Conservation (phyloP, 2,329 filamentous ascomycete genomes). For the Fusarium chuoi region DNA sequence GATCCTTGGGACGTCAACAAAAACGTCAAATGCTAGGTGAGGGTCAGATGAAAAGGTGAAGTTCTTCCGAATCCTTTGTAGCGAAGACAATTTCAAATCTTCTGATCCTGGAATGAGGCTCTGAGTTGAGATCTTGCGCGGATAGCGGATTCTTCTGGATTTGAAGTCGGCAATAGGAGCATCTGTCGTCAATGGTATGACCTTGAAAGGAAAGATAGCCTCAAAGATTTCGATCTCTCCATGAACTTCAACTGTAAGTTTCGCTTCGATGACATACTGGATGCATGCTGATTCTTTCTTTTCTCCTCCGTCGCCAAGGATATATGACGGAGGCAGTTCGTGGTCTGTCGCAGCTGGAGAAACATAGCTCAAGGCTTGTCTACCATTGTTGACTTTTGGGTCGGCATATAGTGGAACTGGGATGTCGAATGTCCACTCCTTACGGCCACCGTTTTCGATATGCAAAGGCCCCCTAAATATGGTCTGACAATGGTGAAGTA, state of each 20-base stretch:
- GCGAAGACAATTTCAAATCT: not conserved
- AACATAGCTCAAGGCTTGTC: not conserved
- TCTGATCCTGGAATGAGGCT: not conserved
- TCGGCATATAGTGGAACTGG: not conserved
- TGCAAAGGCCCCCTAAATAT: not conserved
- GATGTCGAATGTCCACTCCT: not conserved
- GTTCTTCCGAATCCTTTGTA: not conserved
- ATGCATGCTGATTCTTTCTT: fast-evolving
- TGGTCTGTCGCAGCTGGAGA: not conserved
- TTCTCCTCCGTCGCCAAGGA: not conserved
- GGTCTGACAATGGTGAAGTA: not conserved
- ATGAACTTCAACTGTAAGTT: not conserved
- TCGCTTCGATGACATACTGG: not conserved
- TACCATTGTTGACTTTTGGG: not conserved
- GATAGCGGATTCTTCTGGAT: not conserved
- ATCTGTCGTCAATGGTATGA: not conserved
- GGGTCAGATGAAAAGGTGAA: not conserved
- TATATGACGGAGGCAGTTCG: not conserved
- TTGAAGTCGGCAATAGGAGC: not conserved
- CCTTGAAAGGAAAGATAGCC: not conserved
- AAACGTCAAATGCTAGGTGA: not conserved
- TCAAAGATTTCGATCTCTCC: not conserved
- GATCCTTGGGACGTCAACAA: not conserved
- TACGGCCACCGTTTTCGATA: not conserved
- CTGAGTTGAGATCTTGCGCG: not conserved